Conservation (phyloP, 2,329 filamentous ascomycete species). For the Didymella sp. region DNA sequence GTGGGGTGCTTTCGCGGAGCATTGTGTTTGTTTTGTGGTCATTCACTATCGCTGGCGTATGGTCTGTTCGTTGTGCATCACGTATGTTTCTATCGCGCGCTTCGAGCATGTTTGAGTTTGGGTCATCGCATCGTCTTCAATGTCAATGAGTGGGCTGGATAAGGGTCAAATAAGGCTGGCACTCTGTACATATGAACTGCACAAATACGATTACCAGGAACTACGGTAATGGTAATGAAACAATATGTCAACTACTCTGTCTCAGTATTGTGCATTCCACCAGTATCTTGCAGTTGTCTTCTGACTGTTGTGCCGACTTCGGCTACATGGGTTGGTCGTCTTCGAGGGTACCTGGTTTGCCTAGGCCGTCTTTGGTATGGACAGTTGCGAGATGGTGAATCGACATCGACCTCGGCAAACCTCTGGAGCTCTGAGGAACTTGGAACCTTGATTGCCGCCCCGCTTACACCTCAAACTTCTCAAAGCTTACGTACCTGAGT, state of each 20-base stretch:
- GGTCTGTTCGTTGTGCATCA: conserved; percentile 19
- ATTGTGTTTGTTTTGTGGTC: conserved; percentile 30
- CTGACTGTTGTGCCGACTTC: conserved; percentile 5
- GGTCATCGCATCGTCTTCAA: conserved; percentile 18
- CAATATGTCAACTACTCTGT: background rate
- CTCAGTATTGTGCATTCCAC: too few relatives aligned
- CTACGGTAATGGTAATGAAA: conserved; percentile 15
- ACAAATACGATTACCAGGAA: conserved; percentile 15
- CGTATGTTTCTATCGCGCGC: conserved; percentile 14
- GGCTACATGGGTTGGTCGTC: background rate
- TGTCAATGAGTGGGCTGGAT: conserved; percentile 20
- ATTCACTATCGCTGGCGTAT: conserved; percentile 17
- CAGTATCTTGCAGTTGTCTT: too few relatives aligned
- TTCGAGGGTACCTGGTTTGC: background rate
- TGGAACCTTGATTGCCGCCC: conserved; percentile 36
- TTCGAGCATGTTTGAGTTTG: conserved; percentile 21
- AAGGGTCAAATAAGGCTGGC: conserved; percentile 12
- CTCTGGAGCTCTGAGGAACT: conserved; percentile 36
- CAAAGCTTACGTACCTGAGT: conserved; percentile 3
- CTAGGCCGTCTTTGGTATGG: conserved; percentile 8
- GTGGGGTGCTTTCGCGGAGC: conserved; percentile 35
- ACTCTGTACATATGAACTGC: conserved; percentile 21
- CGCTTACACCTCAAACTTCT: conserved; percentile 29
- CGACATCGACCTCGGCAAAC: conserved; percentile 44
- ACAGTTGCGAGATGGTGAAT: conserved; percentile 24